Evolutionary conservation across 352 stramenopile species (phyloP).

Genomic region (Thalassiosira delicatula): DNA sequence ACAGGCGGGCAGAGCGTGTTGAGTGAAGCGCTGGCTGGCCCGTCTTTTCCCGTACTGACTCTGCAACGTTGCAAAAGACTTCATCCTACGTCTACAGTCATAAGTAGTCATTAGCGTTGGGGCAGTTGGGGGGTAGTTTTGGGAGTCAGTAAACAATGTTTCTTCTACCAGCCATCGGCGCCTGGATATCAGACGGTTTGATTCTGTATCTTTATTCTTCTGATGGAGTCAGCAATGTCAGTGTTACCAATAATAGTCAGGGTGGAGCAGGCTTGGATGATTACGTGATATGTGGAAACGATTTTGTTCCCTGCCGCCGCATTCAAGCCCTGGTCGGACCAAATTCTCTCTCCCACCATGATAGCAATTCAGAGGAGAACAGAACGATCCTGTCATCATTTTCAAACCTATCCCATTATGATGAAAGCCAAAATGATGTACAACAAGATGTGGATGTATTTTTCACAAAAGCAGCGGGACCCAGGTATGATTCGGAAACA

Average conservation of each 20-base stretch:
- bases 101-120: too few relatives aligned
- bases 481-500: too few relatives aligned
- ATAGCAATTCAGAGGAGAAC: background rate
- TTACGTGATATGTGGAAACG: conserved; percentile 26
- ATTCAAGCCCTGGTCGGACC: conserved; percentile 4
- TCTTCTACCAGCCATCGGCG: conserved; percentile 57
- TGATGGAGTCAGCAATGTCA: conserved; percentile 6
- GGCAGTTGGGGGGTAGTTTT: too few relatives aligned
- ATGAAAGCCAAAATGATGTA: conserved; percentile 4
- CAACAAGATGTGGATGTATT: background rate
- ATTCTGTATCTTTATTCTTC: conserved; percentile 62
- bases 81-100: too few relatives aligned
- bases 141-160: conserved; percentile 61
- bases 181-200: conserved; percentile 60
- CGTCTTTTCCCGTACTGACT: too few relatives aligned
- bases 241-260: conserved; percentile 6
- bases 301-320: conserved; percentile 1
- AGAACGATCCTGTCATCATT: conserved; percentile 17
- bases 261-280: conserved; percentile 7
- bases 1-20: too few relatives aligned
- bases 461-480: background rate
- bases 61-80: too few relatives aligned
- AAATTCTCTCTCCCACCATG: background rate
- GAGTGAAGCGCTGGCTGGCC: too few relatives aligned
- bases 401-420: conserved; percentile 6